A percentile compares a stretch with the other conserved stretches of the same genome.
Conservation (phyloP, 164 flowering plant species). For the Tetrastigma voinierianum region DNA sequence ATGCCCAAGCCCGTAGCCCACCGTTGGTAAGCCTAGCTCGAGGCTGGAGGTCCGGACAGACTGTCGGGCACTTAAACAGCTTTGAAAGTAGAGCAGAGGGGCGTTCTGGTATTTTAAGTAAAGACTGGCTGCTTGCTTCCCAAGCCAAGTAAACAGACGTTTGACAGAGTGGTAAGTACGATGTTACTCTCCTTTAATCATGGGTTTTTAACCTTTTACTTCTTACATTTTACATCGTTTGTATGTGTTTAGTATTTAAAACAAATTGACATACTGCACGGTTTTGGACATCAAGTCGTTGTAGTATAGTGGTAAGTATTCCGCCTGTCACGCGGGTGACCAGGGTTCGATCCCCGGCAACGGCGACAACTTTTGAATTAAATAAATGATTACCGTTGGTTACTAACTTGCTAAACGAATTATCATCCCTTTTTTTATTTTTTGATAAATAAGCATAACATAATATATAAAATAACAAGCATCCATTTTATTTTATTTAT, state of each 20-base stretch:
- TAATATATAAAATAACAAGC: too few species aligned
- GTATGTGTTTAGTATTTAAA: too few species aligned
- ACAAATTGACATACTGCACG: too few species aligned
- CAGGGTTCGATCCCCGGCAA: slow-evolving; percentile 81
- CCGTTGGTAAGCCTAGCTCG: slow-evolving; percentile 12
- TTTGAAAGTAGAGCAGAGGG: slow-evolving; percentile 19
- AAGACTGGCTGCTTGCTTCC: slow-evolving; percentile 18
- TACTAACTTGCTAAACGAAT: too few species aligned
- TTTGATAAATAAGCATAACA: too few species aligned
- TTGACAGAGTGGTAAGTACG: not conserved
- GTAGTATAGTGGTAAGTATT: slow-evolving; percentile 77
- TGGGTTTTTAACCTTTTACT: not conserved
- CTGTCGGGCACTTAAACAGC: slow-evolving; percentile 1
- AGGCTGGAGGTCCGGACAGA: not conserved
- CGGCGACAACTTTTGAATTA: slow-evolving; percentile 40
- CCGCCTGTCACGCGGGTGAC: slow-evolving; percentile 84
- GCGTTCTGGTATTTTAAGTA: slow-evolving; percentile 2
- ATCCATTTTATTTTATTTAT: too few species aligned
- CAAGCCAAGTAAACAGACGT: slow-evolving; percentile 19
- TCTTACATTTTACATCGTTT: not conserved
- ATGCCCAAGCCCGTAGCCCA: slow-evolving; percentile 1
- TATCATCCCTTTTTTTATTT: too few species aligned
- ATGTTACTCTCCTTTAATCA: not conserved
- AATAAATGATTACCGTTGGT: too few species aligned
- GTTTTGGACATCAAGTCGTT: slow-evolving; percentile 50